phyloP scores from a whole-genome alignment of 805 yeast species.

The Saturnispora mendoncae region DNA sequence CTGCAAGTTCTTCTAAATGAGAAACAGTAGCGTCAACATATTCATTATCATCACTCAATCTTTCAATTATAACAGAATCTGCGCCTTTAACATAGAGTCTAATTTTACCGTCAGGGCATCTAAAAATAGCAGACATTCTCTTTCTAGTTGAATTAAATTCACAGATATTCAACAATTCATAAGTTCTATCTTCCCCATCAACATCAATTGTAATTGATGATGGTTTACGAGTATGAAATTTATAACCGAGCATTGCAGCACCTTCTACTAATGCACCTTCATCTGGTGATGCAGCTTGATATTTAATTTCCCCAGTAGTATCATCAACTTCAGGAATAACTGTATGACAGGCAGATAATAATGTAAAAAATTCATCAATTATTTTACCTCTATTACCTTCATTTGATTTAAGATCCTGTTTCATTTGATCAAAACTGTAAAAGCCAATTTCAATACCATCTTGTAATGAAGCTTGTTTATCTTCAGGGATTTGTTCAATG shows the following conservation, averaged over 20 bases:
- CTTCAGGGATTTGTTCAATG: slow-evolving; percentile 86
- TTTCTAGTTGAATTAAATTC: slow-evolving; percentile 97
- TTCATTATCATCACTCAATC: slow-evolving; percentile 65
- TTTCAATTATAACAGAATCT: slow-evolving; percentile 87
- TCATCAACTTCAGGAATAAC: slow-evolving; percentile 84
- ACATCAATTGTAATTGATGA: slow-evolving; percentile 61
- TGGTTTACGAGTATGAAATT: slow-evolving; percentile 79
- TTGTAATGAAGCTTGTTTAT: slow-evolving; percentile 54
- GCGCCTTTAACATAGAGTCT: slow-evolving; percentile 94
- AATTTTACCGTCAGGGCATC: slow-evolving; percentile 90
- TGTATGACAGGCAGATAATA: slow-evolving; percentile 90
- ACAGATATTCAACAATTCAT: slow-evolving; percentile 80
- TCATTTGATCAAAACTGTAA: slow-evolving; percentile 59
- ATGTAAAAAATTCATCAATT: slow-evolving; percentile 73
- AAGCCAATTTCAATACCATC: slow-evolving; percentile 81
- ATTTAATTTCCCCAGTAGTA: slow-evolving; percentile 52
- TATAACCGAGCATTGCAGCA: slow-evolving; percentile 82
- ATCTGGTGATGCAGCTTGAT: slow-evolving; percentile 98
- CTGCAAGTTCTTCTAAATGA: slow-evolving; percentile 93
- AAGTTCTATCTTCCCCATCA: slow-evolving; percentile 44
- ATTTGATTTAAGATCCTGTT: slow-evolving; percentile 31
- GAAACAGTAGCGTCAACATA: slow-evolving; percentile 73
- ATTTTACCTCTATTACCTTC: slow-evolving; percentile 31
- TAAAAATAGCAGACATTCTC: slow-evolving; percentile 91
- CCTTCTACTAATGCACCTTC: slow-evolving; percentile 98